These are phyloP conservation scores for Calonectria pauciramosa DNA, from an alignment of 2,329 filamentous ascomycete genomes.

Conservation along the genomic window DNA sequence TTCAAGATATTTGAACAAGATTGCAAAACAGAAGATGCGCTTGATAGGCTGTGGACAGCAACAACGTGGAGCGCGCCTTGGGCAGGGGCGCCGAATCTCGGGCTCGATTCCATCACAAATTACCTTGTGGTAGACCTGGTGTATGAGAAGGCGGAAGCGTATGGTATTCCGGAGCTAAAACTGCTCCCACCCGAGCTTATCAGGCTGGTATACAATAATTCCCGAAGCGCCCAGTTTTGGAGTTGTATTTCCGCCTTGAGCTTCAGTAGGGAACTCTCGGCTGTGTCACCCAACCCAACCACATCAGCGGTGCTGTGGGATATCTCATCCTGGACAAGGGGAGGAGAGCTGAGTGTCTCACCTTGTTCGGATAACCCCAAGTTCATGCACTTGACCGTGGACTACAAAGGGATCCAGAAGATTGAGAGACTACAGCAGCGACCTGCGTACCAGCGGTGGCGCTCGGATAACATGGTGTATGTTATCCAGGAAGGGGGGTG, in stretches of 20 bases:
- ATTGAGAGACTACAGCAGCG: slow-evolving; percentile 5
- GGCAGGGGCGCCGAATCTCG: neutral
- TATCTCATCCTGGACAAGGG: neutral
- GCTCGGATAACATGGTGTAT: neutral
- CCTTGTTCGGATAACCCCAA: neutral
- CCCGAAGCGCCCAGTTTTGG: neutral
- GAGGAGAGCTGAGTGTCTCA: neutral
- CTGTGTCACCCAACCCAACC: too few species aligned
- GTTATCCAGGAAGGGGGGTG: neutral
- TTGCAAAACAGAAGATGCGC: neutral
- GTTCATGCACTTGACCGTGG: slow-evolving; percentile 7
- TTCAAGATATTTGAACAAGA: neutral
- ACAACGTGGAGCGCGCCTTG: neutral
- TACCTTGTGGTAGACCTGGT: neutral
- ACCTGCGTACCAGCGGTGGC: neutral
- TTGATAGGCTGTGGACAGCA: neutral
- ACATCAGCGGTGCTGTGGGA: neutral
- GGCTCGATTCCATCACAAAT: neutral
- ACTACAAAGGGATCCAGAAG: slow-evolving; percentile 8
- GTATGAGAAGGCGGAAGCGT: neutral
- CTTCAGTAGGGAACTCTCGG: neutral
- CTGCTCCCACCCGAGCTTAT: neutral
- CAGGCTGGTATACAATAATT: neutral
- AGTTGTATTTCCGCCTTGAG: neutral
- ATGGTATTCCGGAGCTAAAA: neutral